A percentile compares a stretch with the other conserved stretches of the same genome.
Evolutionary conservation across 2,329 filamentous ascomycete genomes (phyloP).

Genomic region (Biscogniauxia mediterranea): DNA sequence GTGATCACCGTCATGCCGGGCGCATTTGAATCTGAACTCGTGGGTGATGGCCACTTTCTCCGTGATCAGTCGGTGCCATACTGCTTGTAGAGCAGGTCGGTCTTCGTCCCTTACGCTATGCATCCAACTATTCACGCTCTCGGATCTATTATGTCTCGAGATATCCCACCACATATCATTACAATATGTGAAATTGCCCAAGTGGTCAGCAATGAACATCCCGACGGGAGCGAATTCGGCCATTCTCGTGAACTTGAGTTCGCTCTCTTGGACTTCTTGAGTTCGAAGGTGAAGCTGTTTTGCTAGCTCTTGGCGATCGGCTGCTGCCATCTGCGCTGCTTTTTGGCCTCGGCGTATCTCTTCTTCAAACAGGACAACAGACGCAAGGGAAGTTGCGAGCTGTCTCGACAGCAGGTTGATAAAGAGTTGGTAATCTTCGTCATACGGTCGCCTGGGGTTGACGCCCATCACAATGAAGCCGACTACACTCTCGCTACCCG

Average conservation of each 20-base stretch:
- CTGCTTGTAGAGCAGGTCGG: conserved; percentile 51
- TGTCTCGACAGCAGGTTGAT: conserved; percentile 73
- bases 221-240: conserved; percentile 81
- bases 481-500: conserved; percentile 65
- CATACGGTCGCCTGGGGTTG: conserved; percentile 75
- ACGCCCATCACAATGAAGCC: conserved; percentile 78
- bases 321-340: conserved; percentile 70
- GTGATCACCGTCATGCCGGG: conserved; percentile 59
- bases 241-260: conserved; percentile 80
- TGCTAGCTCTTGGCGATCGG: conserved; percentile 75
- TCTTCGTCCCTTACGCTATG: conserved; percentile 69
- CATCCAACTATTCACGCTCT: conserved; percentile 67
- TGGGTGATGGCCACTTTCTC: conserved; percentile 64
- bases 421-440: conserved; percentile 78
- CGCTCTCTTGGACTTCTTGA: conserved; percentile 62
- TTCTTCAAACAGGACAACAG: conserved; percentile 79
- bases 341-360: conserved; percentile 73
- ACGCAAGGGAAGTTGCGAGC: conserved; percentile 75
- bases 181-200: conserved; percentile 72
- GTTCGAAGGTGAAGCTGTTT: conserved; percentile 68
- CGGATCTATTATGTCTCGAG: conserved; percentile 61
- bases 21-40: conserved; percentile 73
- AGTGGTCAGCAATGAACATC: conserved; percentile 76
- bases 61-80: conserved; percentile 62
- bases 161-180: conserved; percentile 80